These are phyloP conservation scores for Miscanthus sacchariflorus DNA, from an alignment of 202 grass and related monocot species.

Conservation along the genomic window DNA sequence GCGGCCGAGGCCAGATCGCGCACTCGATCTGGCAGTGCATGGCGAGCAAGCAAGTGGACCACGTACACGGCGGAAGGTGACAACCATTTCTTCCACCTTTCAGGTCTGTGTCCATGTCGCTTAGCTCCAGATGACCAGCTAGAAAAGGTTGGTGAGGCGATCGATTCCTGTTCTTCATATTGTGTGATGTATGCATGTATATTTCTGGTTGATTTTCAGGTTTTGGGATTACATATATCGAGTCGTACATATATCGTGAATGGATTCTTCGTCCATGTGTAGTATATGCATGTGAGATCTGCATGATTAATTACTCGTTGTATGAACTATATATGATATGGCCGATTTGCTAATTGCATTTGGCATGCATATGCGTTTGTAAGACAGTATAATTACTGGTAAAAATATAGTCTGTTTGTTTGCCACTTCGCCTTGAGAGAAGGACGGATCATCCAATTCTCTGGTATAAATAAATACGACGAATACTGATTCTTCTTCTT, in stretches of 20 bases:
- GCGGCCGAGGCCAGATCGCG: background rate
- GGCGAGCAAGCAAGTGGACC: background rate
- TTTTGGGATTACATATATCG: background rate
- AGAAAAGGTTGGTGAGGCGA: conserved; percentile 13
- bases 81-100: background rate
- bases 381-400: background rate
- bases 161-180: background rate
- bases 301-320: background rate
- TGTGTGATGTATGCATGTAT: background rate
- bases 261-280: background rate
- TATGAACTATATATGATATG: conserved; percentile 5
- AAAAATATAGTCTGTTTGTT: background rate
- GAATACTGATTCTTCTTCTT: background rate
- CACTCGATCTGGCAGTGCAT: background rate
- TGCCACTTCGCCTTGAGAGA: background rate
- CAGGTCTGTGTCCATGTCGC: background rate
- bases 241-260: background rate
- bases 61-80: background rate
- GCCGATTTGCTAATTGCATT: background rate
- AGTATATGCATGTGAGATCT: background rate
- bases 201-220: background rate
- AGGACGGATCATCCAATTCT: background rate
- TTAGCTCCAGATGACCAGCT: background rate
- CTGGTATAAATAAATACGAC: background rate
- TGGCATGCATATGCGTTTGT: background rate